These are phyloP conservation scores for Apiosordaria backusii DNA, from an alignment of 495 filamentous ascomycete genomes.

Conservation along the genomic window DNA sequence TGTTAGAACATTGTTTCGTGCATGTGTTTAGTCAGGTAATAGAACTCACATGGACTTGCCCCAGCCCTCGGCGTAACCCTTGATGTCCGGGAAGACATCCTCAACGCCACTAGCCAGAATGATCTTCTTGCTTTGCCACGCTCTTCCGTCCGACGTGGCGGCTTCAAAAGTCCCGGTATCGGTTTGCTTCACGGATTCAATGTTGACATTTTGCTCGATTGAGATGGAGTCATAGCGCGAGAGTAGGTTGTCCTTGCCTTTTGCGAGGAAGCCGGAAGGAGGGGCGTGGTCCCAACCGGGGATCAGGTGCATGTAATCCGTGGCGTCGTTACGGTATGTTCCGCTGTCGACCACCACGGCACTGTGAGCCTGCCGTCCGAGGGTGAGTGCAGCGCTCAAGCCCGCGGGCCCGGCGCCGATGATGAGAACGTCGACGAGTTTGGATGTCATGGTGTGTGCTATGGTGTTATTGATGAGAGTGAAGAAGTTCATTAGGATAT, in stretches of 20 bases:
- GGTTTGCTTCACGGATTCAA: conserved; percentile 27
- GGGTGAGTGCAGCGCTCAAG: conserved; percentile 43
- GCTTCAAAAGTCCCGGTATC: conserved; percentile 35
- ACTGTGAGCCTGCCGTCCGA: conserved; percentile 48
- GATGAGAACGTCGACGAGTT: conserved; percentile 55
- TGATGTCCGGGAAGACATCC: conserved; percentile 36
- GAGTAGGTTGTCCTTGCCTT: conserved; percentile 35
- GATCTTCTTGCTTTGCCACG: conserved; percentile 45
- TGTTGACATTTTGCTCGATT: conserved; percentile 38
- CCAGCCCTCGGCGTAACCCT: conserved; percentile 43
- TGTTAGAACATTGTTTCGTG: not conserved
- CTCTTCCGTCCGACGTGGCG: conserved; percentile 28
- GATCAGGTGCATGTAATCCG: conserved; percentile 52
- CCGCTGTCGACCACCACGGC: conserved; percentile 49
- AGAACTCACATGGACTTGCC: conserved; percentile 38
- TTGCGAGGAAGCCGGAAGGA: conserved; percentile 41
- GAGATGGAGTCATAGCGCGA: conserved; percentile 37
- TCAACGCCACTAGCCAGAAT: conserved; percentile 47
- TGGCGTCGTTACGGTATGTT: conserved; percentile 47
- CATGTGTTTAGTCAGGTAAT: not conserved
- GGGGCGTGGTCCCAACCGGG: conserved; percentile 45
- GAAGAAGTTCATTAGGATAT: too few species aligned
- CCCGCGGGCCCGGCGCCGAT: conserved; percentile 58
- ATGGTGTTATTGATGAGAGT: too few species aligned
- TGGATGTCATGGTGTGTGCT: too few species aligned